Percentiles rank a stretch among this genome's conserved stretches.
Evolutionary conservation across 2,329 filamentous ascomycete species (phyloP).

Genomic region (Hirsutella thompsonii): DNA sequence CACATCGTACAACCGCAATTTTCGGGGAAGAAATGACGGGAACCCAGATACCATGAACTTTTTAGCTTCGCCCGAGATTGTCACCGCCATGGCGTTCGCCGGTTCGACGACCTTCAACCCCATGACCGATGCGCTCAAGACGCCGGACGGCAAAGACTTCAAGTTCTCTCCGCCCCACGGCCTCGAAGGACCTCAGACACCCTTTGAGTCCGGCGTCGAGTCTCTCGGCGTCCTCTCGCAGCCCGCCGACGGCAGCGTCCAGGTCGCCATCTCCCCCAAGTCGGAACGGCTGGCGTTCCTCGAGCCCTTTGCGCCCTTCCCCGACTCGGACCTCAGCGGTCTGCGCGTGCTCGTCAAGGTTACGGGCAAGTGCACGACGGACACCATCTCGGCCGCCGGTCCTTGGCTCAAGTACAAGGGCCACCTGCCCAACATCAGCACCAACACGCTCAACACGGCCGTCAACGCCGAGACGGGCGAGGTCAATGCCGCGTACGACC

Average conservation of each 20-base stretch:
- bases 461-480: slow-evolving; percentile 85
- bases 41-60: slow-evolving; percentile 99
- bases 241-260: slow-evolving; percentile 54
- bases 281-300: slow-evolving; percentile 84
- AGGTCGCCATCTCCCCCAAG: slow-evolving; percentile 71
- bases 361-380: slow-evolving; percentile 94
- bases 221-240: slow-evolving; percentile 62
- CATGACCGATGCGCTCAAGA: slow-evolving; percentile 71
- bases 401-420: slow-evolving; percentile 99
- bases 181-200: slow-evolving; percentile 43
- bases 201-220: slow-evolving; percentile 68
- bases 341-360: slow-evolving; percentile 91
- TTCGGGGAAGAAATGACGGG: slow-evolving; percentile 91
- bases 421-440: slow-evolving; percentile 92
- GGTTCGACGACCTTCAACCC: slow-evolving; percentile 94
- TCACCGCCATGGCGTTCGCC: slow-evolving; percentile 90
- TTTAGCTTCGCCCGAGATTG: slow-evolving; percentile 88
- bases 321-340: slow-evolving; percentile 56
- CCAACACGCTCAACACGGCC: slow-evolving; percentile 94
- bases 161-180: slow-evolving; percentile 73
- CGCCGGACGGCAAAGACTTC: slow-evolving; percentile 70
- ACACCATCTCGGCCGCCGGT: slow-evolving; percentile 93
- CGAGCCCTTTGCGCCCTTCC: slow-evolving; percentile 82
- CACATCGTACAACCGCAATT: slow-evolving; percentile 97
- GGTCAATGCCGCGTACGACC: slow-evolving; percentile 84